phyloP scores from a whole-genome alignment of 768 basidiomycete genomes.

The Coprinopsis sp. region DNA sequence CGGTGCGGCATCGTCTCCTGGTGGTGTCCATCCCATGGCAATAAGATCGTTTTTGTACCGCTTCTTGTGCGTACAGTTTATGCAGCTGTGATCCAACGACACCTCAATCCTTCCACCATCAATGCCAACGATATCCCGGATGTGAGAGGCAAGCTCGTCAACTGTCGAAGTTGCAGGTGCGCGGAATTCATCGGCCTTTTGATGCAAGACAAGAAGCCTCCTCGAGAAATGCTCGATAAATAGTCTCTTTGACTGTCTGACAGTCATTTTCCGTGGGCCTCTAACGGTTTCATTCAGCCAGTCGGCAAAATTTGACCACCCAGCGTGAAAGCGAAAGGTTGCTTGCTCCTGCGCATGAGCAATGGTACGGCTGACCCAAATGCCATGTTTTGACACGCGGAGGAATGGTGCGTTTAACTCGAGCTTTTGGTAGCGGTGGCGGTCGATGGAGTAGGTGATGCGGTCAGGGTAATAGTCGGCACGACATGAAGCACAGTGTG shows the following conservation, averaged over 20 bases:
- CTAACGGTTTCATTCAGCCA: constrained; percentile 19
- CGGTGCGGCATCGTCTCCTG: background rate
- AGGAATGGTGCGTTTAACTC: constrained; percentile 18
- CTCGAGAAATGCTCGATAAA: constrained; percentile 24
- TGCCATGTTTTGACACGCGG: constrained; percentile 21
- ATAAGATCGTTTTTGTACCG: constrained; percentile 15
- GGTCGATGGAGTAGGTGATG: background rate
- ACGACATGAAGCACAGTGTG: background rate
- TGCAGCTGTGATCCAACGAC: constrained; percentile 13
- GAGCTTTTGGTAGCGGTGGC: background rate
- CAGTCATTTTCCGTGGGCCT: constrained; percentile 9
- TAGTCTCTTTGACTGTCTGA: constrained; percentile 20
- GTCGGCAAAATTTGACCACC: constrained; percentile 25
- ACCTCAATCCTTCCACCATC: constrained; percentile 14
- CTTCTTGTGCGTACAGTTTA: constrained; percentile 19
- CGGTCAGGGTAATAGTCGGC: background rate
- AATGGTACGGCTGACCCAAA: constrained; percentile 21
- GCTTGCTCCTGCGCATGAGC: constrained; percentile 21
- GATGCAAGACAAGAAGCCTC: constrained; percentile 17
- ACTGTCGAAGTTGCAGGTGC: constrained; percentile 15
- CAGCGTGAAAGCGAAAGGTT: constrained; percentile 17
- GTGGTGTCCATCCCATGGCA: background rate
- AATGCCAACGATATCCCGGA: constrained; percentile 13
- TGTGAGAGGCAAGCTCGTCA: background rate
- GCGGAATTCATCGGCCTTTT: constrained; percentile 6